phyloP scores from a whole-genome alignment of 2,329 filamentous ascomycete genomes.

The Intubia oerlemansii region DNA sequence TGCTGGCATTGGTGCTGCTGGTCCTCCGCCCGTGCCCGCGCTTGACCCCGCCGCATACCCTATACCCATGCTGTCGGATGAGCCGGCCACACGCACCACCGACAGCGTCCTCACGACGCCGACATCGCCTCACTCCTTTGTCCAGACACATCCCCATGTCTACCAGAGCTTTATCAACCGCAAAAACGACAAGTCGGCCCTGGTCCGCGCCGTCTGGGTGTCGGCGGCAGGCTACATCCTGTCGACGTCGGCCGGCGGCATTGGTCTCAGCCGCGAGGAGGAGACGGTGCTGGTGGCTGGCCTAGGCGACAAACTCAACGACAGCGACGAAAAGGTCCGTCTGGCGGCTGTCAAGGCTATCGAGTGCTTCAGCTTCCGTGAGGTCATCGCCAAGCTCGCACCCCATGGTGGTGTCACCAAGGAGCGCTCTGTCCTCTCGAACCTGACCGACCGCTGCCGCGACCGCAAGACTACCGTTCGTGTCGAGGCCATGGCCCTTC shows the following conservation, averaged over 20 bases:
- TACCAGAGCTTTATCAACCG: constrained; percentile 75
- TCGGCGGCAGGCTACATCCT: constrained; percentile 69
- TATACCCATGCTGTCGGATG: constrained; percentile 43
- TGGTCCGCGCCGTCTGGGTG: constrained; percentile 73
- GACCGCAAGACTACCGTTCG: constrained; percentile 69
- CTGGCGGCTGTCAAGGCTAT: constrained; percentile 75
- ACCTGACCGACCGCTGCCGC: constrained; percentile 69
- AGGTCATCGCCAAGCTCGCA: constrained; percentile 67
- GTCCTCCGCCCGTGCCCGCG: constrained; percentile 48
- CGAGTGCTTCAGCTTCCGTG: constrained; percentile 56
- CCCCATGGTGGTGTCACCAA: constrained; percentile 53
- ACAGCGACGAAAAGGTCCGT: constrained; percentile 79
- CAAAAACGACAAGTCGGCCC: constrained; percentile 64
- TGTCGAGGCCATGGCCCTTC: constrained; percentile 64
- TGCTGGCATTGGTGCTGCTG: constrained; percentile 78
- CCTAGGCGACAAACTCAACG: constrained; percentile 61
- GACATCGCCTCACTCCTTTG: constrained; percentile 73
- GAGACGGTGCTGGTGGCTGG: constrained; percentile 53
- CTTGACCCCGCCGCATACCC: constrained; percentile 75
- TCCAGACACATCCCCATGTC: constrained; percentile 54
- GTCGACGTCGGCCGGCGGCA: constrained; percentile 75
- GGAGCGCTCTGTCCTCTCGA: constrained; percentile 49
- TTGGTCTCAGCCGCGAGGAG: constrained; percentile 68
- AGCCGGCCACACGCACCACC: constrained; percentile 26
- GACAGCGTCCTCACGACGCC: constrained; percentile 56